Conservation (phyloP, 2,329 filamentous ascomycete genomes). For the Ophiosphaerella narmari region DNA sequence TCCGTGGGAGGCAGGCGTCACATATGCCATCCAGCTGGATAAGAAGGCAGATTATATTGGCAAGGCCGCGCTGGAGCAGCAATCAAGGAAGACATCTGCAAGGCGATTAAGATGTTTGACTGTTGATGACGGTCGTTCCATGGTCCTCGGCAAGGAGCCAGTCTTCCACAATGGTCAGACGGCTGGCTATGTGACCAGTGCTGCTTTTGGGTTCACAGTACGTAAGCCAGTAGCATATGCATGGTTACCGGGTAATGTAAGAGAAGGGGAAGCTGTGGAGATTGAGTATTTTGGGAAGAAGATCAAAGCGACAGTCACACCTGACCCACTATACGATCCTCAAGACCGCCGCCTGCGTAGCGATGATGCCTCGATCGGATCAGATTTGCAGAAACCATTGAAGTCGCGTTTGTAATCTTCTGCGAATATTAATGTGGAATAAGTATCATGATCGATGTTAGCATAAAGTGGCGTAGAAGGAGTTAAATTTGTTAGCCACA, state of each 20-base stretch:
- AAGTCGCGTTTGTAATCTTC: constrained; percentile 24
- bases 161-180: constrained; percentile 56
- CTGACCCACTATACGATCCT: constrained; percentile 57
- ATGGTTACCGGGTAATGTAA: constrained; percentile 57
- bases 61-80: constrained; percentile 53
- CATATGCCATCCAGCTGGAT: constrained; percentile 53
- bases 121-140: constrained; percentile 60
- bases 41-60: constrained; percentile 59
- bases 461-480: constrained; percentile 11
- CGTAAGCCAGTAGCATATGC: constrained; percentile 64
- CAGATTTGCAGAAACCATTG: constrained; percentile 26
- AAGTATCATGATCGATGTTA: constrained; percentile 15
- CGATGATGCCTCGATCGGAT: constrained; percentile 20
- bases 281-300: constrained; percentile 65
- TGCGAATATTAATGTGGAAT: constrained; percentile 8
- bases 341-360: constrained; percentile 44
- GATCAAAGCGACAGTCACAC: constrained; percentile 58
- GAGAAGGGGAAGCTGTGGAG: constrained; percentile 58
- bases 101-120: constrained; percentile 56
- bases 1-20: constrained; percentile 63
- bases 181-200: constrained; percentile 64
- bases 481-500: neutral
- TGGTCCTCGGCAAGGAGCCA: constrained; percentile 66
- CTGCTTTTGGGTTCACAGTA: constrained; percentile 64
- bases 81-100: constrained; percentile 42